phyloP scores from a whole-genome alignment of 345 rosid genomes.

The Sonneratia caseolaris region DNA sequence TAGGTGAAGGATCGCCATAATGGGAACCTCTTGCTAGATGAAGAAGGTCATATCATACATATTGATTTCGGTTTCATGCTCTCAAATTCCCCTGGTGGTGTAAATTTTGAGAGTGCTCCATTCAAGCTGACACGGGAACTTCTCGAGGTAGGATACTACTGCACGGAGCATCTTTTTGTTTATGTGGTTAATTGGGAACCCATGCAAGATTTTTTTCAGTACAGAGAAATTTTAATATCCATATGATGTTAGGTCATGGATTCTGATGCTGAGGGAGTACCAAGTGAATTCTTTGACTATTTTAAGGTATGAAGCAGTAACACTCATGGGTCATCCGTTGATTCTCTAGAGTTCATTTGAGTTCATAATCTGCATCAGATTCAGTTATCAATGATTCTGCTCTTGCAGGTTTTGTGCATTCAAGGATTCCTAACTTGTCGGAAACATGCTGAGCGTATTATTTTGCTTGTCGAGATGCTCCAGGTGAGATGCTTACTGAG shows the following conservation, averaged over 20 bases:
- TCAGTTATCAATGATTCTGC: background rate
- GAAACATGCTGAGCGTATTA: conserved; percentile 93
- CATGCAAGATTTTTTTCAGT: no score
- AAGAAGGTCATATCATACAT: conserved; percentile 98
- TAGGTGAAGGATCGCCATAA: conserved; percentile 97
- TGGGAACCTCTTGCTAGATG: conserved; percentile 92
- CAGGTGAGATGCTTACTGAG: conserved; percentile 42
- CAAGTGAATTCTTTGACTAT: conserved; percentile 99
- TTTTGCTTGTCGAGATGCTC: conserved; percentile 97
- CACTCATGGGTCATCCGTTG: conserved; percentile 1
- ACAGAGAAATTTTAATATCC: conserved; percentile 4
- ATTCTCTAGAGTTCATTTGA: background rate
- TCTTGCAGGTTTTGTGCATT: conserved; percentile 75
- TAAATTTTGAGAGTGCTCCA: conserved; percentile 99
- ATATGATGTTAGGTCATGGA: conserved; percentile 72
- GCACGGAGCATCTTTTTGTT: conserved; percentile 1
- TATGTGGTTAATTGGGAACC: no score
- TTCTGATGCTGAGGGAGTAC: conserved; percentile 99
- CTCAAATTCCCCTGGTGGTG: conserved; percentile 99
- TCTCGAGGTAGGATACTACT: conserved; percentile 54
- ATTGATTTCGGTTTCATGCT: conserved; percentile 99
- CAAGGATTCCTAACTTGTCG: conserved; percentile 98
- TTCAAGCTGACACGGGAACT: conserved; percentile 98
- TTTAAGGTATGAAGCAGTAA: conserved; percentile 57
- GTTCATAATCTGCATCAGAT: background rate